Percentiles rank a stretch among this genome's conserved stretches.
These are phyloP conservation scores for Tuber umbilicatum DNA, from an alignment of 495 filamentous ascomycete species.

Conservation along the genomic window DNA sequence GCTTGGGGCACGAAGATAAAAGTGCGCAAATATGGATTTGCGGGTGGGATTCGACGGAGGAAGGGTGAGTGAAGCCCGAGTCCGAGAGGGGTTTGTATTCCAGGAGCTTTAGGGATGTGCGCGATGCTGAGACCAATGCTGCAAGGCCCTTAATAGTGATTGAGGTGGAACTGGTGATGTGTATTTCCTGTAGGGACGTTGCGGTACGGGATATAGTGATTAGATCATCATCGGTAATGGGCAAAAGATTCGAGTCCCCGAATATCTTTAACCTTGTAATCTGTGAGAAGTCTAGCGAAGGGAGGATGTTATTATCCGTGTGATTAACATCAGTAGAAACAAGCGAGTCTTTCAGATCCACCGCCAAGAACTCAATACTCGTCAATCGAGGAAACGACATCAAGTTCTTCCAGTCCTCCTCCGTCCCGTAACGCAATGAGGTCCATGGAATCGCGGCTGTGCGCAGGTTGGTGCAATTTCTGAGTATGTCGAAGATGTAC, in stretches of 20 bases:
- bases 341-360: constrained; percentile 44
- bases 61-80: constrained; percentile 49
- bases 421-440: constrained; percentile 46
- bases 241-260: constrained; percentile 50
- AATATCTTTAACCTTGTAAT: constrained; percentile 51
- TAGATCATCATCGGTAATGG: constrained; percentile 49
- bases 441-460: constrained; percentile 53
- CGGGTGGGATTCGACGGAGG: constrained; percentile 43
- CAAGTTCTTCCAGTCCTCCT: constrained; percentile 47
- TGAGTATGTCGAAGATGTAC: constrained; percentile 46
- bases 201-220: constrained; percentile 49
- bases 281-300: constrained; percentile 44
- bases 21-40: constrained; percentile 46
- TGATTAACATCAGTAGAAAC: constrained; percentile 36
- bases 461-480: constrained; percentile 45
- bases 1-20: constrained; percentile 46
- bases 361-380: constrained; percentile 49
- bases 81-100: constrained; percentile 51
- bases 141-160: constrained; percentile 50
- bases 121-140: constrained; percentile 48
- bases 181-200: constrained; percentile 48
- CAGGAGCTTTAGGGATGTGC: constrained; percentile 48
- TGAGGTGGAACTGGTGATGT: constrained; percentile 50
- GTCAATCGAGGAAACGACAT: constrained; percentile 41
- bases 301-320: constrained; percentile 23